Conservation (phyloP, 768 basidiomycete species). For the Boletellus sp. region DNA sequence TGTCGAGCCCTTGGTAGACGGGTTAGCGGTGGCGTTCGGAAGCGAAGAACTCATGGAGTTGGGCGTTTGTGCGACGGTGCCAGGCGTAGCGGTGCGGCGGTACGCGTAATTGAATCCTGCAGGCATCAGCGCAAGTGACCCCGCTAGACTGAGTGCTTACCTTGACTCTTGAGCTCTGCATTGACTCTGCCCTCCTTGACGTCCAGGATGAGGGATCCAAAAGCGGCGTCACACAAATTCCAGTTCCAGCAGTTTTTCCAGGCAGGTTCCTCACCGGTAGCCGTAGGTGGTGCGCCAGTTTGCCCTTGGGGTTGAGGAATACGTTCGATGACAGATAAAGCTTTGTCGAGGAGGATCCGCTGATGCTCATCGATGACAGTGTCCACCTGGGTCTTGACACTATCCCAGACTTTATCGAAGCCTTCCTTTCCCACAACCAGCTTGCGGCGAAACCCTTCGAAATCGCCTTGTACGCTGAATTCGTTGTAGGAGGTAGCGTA, state of each 20-base stretch:
- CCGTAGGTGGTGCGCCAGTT: conserved; percentile 39
- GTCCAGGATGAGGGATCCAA: conserved; percentile 83
- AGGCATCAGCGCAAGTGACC: conserved; percentile 5
- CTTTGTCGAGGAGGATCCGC: conserved; percentile 83
- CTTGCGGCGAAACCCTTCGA: conserved; percentile 84
- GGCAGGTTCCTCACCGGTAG: conserved; percentile 76
- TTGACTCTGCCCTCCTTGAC: conserved; percentile 90
- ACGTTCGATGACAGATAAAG: conserved; percentile 77
- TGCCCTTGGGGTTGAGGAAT: conserved; percentile 55
- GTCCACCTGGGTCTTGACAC: conserved; percentile 88
- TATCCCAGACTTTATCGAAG: conserved; percentile 94
- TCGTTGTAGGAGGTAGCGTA: conserved; percentile 97
- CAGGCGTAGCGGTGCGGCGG: conserved; percentile 62
- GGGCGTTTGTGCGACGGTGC: conserved; percentile 54
- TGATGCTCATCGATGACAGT: conserved; percentile 89
- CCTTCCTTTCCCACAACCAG: conserved; percentile 70
- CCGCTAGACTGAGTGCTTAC: conserved; percentile 38
- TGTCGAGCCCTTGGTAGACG: conserved; percentile 33
- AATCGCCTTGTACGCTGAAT: conserved; percentile 88
- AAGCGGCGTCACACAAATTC: conserved; percentile 96
- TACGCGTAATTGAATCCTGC: conserved; percentile 96
- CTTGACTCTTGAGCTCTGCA: conserved; percentile 89
- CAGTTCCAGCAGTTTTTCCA: conserved; percentile 99
- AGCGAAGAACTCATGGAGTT: conserved; percentile 53
- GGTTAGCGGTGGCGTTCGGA: conserved; percentile 36